Conservation (phyloP, 441 rosid genomes). For the Croton laevigatus region DNA sequence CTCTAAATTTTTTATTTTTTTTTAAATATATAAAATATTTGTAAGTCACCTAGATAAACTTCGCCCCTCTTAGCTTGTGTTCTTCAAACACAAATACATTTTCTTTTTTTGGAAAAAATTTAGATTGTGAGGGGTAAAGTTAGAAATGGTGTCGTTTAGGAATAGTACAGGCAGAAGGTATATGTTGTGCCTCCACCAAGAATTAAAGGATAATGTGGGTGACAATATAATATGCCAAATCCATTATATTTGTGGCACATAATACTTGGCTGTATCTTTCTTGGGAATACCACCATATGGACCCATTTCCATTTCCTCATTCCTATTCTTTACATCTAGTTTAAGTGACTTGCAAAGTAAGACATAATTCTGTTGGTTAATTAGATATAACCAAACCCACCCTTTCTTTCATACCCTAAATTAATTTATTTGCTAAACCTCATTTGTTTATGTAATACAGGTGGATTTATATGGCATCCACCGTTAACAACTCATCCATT, state of each 20-base stretch:
- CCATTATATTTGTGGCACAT: slow-evolving; percentile 19
- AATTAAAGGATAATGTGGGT: slow-evolving; percentile 1
- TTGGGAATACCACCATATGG: slow-evolving; percentile 27
- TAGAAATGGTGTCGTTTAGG: background rate
- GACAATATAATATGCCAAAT: background rate
- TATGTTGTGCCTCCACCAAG: background rate
- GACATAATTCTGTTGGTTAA: slow-evolving; percentile 46
- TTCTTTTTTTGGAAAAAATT: background rate
- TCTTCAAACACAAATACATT: background rate
- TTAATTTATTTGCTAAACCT: no score
- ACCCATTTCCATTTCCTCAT: slow-evolving; percentile 17
- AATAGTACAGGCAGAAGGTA: background rate
- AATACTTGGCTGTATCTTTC: slow-evolving; percentile 22
- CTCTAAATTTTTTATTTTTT: no score
- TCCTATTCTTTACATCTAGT: background rate
- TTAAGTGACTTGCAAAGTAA: slow-evolving; percentile 59
- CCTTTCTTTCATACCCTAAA: no score
- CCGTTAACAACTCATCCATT: slow-evolving; percentile 40
- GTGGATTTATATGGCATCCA: slow-evolving; percentile 41
- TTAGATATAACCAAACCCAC: slow-evolving; percentile 62
- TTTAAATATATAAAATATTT: no score
- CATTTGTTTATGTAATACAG: no score
- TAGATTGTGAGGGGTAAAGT: no score
- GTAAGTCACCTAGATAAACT: no score
- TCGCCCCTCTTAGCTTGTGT: background rate